phyloP scores from a whole-genome alignment of 257 asterid species.

The Orobanche coerulescens region DNA sequence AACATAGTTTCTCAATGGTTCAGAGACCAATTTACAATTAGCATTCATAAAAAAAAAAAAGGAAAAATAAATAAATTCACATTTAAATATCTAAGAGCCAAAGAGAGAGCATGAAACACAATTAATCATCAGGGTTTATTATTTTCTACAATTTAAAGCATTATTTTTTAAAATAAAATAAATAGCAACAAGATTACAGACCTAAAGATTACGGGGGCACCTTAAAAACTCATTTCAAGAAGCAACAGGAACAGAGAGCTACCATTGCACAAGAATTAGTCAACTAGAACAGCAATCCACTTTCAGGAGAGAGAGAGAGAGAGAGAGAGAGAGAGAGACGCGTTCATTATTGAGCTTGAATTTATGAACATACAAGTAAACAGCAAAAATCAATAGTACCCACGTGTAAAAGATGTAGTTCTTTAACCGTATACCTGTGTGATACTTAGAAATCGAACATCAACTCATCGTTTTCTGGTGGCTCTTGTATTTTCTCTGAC shows the following conservation, averaged over 20 bases:
- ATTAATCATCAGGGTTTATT: not conserved
- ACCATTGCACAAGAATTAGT: conserved; percentile 9
- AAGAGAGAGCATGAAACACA: not conserved
- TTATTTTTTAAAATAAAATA: not conserved
- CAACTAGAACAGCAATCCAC: conserved; percentile 22
- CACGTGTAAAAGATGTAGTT: conserved; percentile 3
- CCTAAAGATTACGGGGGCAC: not conserved
- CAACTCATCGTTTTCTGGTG: conserved; percentile 11
- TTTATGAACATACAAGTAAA: not conserved
- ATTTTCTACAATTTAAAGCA: not conserved
- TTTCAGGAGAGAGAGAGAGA: not conserved
- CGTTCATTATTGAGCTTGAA: conserved; percentile 16
- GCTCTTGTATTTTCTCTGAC: not conserved
- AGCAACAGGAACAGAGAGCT: conserved; percentile 5
- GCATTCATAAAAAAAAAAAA: not conserved
- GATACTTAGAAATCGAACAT: not conserved
- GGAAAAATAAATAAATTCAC: not conserved
- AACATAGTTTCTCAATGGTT: not conserved
- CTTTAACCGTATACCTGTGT: conserved; percentile 14
- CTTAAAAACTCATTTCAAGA: conserved; percentile 16
- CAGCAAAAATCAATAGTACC: conserved; percentile 14
- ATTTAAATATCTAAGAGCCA: not conserved
- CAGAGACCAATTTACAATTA: not conserved
- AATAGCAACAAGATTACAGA: too few species aligned
- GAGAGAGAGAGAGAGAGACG: not conserved